phyloP scores from a whole-genome alignment of 164 flowering plant genomes.

The Stephania japonica region DNA sequence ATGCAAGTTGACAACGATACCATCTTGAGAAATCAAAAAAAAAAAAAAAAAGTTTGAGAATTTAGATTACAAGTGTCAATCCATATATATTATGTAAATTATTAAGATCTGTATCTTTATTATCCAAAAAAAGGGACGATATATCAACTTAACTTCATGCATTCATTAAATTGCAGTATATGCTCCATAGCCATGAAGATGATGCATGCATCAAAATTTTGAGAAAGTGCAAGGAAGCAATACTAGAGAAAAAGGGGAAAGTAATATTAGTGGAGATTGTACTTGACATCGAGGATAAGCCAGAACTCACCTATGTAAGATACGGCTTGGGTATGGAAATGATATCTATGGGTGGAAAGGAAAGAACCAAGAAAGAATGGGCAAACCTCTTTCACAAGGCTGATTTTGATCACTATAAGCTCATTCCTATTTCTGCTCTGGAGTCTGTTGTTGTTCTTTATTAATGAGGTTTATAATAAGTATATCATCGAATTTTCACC shows the following conservation, averaged over 20 bases:
- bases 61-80: too few relatives aligned
- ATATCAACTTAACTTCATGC: too few relatives aligned
- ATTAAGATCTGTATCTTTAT: too few relatives aligned
- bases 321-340: slow-evolving; percentile 2
- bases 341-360: slow-evolving; percentile 4
- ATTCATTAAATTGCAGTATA: background rate
- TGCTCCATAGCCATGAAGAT: background rate
- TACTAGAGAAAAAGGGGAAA: background rate
- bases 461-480: too few relatives aligned
- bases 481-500: too few relatives aligned
- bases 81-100: too few relatives aligned
- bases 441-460: background rate
- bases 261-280: slow-evolving; percentile 2
- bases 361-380: background rate
- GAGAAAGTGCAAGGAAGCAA: slow-evolving; percentile 7
- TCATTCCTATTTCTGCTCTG: background rate
- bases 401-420: background rate
- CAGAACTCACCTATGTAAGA: slow-evolving; percentile 1
- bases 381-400: background rate
- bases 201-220: background rate
- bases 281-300: background rate
- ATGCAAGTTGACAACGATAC: too few relatives aligned
- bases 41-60: too few relatives aligned
- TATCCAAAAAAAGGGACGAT: too few relatives aligned
- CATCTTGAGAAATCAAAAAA: too few relatives aligned